Conservation (phyloP, 2,329 filamentous ascomycete genomes). For the Arthroderma sp. region DNA sequence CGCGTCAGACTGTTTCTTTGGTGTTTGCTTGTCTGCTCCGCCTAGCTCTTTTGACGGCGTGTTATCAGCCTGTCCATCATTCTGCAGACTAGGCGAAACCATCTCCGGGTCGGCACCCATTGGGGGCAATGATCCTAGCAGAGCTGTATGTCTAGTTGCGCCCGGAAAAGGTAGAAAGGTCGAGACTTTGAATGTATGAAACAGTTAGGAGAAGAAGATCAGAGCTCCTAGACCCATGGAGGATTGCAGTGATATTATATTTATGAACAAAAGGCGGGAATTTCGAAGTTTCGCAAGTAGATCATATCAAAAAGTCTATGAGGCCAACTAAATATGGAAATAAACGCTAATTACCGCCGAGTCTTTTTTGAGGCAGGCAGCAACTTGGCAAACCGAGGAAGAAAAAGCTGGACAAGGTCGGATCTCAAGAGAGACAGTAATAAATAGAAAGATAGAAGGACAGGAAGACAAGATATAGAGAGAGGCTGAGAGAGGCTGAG, state of each 20-base stretch:
- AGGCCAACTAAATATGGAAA: not conserved
- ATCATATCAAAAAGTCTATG: too few species aligned
- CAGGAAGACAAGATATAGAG: too few species aligned
- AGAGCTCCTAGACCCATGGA: too few species aligned
- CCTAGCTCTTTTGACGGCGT: not conserved
- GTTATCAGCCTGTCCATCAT: not conserved
- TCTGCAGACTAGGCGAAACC: not conserved
- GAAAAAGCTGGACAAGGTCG: too few species aligned
- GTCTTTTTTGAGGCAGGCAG: not conserved
- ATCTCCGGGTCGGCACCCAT: not conserved
- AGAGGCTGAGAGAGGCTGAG: too few species aligned
- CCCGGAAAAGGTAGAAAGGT: not conserved
- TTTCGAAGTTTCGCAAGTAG: too few species aligned
- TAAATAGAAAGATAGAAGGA: too few species aligned
- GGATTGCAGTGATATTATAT: too few species aligned
- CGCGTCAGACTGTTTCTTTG: conserved; percentile 3
- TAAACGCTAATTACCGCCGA: not conserved
- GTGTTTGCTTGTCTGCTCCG: not conserved
- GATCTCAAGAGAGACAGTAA: too few species aligned
- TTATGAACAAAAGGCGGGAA: too few species aligned
- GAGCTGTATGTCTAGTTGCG: not conserved
- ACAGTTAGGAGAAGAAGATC: too few species aligned
- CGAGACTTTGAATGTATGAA: not conserved
- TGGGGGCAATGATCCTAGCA: not conserved
- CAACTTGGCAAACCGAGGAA: not conserved